Evolutionary conservation across 164 flowering plant species (phyloP), one percentile per base, ranked within the genome.

Genomic region (Warburgia ugandensis): DNA sequence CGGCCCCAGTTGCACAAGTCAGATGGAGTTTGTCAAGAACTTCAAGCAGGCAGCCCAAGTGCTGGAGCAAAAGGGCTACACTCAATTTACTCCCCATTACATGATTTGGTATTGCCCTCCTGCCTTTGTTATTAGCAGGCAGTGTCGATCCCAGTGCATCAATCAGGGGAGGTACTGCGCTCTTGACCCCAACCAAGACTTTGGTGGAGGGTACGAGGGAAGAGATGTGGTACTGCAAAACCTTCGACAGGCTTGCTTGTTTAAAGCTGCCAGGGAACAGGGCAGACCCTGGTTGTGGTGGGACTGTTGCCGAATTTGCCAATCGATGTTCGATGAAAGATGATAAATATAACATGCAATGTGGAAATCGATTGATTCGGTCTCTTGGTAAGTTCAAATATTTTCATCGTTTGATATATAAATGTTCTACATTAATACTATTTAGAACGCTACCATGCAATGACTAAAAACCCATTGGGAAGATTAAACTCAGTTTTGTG

Each of bases 71-170:
- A 78, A 75, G 48, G 95, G 95, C 1, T 87, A 87, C 64, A 85
- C 96, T 66, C 87, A 75, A 60, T 91, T 91, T 58, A 83, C 86
- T 21, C 98, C 98, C 8, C 98, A 78, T 56, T 91, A 91, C 56
- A 85, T 91, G 30, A 91, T 96, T 51, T 91, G 98, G 98, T 91
- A 85, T 52, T 91, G 98, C 69, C 96, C 98, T 3, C 82, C 74
- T 52, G 81, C 92, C 30, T 91, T 87, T 68, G 51, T 62, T 29
- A 62, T 79, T 70, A 91, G 89, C 72, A 87, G 72, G 61, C 97
- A 91, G 63, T 91, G 97, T 77, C 75, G 74, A 61, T 84, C 94
- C 12, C 97, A 91, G 74, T 91, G 97, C 75, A 91, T 91, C 63
- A 91, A 87, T 54, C 85, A 87, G 58, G 96, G 97, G 49, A 75